Conservation (phyloP, 768 basidiomycete species). For the Postia placenta region DNA sequence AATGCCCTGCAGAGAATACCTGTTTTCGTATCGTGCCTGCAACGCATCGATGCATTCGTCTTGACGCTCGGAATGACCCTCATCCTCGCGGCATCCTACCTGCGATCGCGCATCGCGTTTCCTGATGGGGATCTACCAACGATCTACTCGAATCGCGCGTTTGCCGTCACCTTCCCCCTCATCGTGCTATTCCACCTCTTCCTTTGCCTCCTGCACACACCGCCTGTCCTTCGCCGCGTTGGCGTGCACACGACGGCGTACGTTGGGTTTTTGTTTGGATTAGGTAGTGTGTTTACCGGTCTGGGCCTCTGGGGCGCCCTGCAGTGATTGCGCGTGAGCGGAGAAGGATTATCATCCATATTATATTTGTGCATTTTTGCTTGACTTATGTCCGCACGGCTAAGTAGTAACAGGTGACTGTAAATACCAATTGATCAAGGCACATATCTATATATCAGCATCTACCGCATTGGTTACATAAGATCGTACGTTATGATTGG, state of each 20-base stretch:
- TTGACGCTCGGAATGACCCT: slow-evolving; percentile 65
- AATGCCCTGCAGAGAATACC: slow-evolving; percentile 53
- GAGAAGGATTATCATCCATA: too few relatives aligned
- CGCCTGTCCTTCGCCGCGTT: slow-evolving; percentile 59
- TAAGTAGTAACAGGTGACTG: too few relatives aligned
- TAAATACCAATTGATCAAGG: too few relatives aligned
- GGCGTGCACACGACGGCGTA: slow-evolving; percentile 78
- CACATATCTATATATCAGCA: too few relatives aligned
- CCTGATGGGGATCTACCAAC: slow-evolving; percentile 7
- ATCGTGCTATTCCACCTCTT: slow-evolving; percentile 35
- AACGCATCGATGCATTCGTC: slow-evolving; percentile 68
- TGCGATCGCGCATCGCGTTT: slow-evolving; percentile 43
- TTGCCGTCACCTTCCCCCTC: slow-evolving; percentile 24
- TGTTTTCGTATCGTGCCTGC: slow-evolving; percentile 70
- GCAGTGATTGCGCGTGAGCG: too few relatives aligned
- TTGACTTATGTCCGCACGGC: too few relatives aligned
- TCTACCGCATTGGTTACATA: too few relatives aligned
- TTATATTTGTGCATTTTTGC: too few relatives aligned
- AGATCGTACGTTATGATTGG: too few relatives aligned
- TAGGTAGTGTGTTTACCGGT: slow-evolving; percentile 69
- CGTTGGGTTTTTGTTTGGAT: slow-evolving; percentile 54
- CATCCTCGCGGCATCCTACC: slow-evolving; percentile 53
- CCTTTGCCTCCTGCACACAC: slow-evolving; percentile 61
- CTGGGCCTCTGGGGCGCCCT: slow-evolving; percentile 69
- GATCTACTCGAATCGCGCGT: slow-evolving; percentile 16